Evolutionary conservation across 306 rosid species (phyloP), one percentile per base, ranked within the genome.

Genomic region (Vigna trinervia): DNA sequence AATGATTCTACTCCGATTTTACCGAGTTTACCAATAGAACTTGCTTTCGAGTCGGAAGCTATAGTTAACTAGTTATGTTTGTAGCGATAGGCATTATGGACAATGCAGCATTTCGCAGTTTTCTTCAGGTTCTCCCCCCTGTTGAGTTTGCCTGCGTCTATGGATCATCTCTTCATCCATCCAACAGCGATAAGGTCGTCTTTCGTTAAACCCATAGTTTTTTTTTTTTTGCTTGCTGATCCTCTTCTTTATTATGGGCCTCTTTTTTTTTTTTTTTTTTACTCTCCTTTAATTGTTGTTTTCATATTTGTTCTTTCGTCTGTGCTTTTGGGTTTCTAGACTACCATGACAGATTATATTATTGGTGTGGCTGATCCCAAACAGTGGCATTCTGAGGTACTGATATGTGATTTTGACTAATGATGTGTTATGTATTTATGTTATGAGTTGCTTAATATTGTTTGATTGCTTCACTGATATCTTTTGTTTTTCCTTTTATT

Each of bases 381-480:
- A 64, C 85, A 87, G 54, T 93, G 97, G 96, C 97, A 95, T 87
- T 80, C 90, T 17, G 88, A 89, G 93, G 97, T 92, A 78, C 64
- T 75, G 78, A 86, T 79, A 38, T 71, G 41, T 51, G 28, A 45
- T 60, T 11, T n/a, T 36, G 15, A 68, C 30, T 46, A 22, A 45
- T 60, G 13, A 20, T 23, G 17, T 15, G 43, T 48, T 75, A 5
- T 76, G 64, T 59, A 43, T 59, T 84, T 51, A 36, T 46, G 26
- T 52, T 74, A 26, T 71, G 30, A 47, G 57, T 39, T 82, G 51
- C 47, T 22, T 59, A 3, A n/a, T 81, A 83, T 61, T 32, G 17
- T 60, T 20, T 53, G 20, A 54, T 34, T 38, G 73, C 17, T 54
- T 64, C 4, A 7, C 47, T 43, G 20, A 61, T 61, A 4, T 48